Evolutionary conservation across 2,329 filamentous ascomycete species (phyloP), one percentile per base, ranked within the genome.

Genomic region (Orbilia oligospora): DNA sequence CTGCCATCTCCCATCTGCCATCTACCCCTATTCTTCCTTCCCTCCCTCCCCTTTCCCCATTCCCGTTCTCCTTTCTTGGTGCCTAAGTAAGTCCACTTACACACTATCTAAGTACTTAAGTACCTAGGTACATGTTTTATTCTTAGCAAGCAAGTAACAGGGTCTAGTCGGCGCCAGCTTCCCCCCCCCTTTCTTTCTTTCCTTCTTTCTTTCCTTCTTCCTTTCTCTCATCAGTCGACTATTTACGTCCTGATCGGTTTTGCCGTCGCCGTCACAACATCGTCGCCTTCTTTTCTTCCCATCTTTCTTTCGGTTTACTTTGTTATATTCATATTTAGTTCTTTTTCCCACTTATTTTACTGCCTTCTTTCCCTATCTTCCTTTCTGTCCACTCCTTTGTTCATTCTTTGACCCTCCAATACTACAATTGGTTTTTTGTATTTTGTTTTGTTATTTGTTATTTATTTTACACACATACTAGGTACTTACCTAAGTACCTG

Each of bases 161-260:
- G n/a, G n/a, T n/a, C n/a, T n/a, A n/a, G n/a, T n/a, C n/a, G n/a
- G n/a, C n/a, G n/a, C n/a, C n/a, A n/a, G n/a, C n/a, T 49, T 12
- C 24, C 46, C 16, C 24, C 61, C 71, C 22, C 69, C 67, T 76
- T 78, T 69, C 63, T 80, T 64, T 75, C 76, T 78, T 65, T 80
- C 63, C 73, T 76, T 20, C 58, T 27, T 18, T 27, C 22, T 10
- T 16, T 51, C 48, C 44, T 10, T n/a, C 5, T 24, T 38, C 22
- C 78, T 46, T 64, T 58, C 58, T 65, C 79, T 65, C 67, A 55
- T 55, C 38, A 27, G 49, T 55, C 51, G 51, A 61, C 33, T 55
- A 64, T 69, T 44, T 48, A 46, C 27, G 38, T 61, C 67, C 30
- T 46, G 55, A 27, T 33, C 24, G 36, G 16, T 20, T 41, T 5